phyloP scores from a whole-genome alignment of 164 flowering plant species.

The Cinnamomum micranthum region DNA sequence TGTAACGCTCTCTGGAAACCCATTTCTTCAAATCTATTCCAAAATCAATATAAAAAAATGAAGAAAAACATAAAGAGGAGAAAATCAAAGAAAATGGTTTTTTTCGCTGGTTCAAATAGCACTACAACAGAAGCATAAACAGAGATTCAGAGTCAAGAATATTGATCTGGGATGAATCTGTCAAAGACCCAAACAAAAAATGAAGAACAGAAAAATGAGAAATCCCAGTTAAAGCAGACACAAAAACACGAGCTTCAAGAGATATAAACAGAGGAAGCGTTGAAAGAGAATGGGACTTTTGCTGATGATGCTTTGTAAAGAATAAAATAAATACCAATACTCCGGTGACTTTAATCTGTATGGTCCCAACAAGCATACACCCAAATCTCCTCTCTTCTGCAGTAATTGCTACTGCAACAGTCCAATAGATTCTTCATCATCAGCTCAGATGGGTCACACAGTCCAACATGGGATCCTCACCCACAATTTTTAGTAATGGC shows the following conservation, averaged over 20 bases:
- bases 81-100: slow-evolving; percentile 3
- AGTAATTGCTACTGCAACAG: too few relatives aligned
- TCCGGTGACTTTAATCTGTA: not conserved
- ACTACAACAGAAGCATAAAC: slow-evolving; percentile 2
- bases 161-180: slow-evolving; percentile 17
- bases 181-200: slow-evolving; percentile 16
- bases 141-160: slow-evolving; percentile 3
- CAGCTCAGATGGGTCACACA: too few relatives aligned
- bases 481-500: too few relatives aligned
- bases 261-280: slow-evolving; percentile 5
- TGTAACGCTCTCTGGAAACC: slow-evolving; percentile 22
- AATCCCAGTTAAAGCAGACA: not conserved
- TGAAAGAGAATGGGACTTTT: slow-evolving; percentile 5
- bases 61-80: slow-evolving; percentile 1
- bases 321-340: not conserved
- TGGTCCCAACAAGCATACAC: not conserved
- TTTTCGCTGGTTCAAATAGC: slow-evolving; percentile 2
- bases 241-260: not conserved
- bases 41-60: not conserved
- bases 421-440: too few relatives aligned
- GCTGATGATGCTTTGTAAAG: not conserved
- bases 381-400: not conserved
- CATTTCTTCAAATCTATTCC: slow-evolving; percentile 19
- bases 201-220: not conserved
- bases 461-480: too few relatives aligned